Percentiles rank a stretch among this genome's conserved stretches.
Conservation (phyloP, 768 basidiomycete genomes). For the Cystoderma amianthinum region DNA sequence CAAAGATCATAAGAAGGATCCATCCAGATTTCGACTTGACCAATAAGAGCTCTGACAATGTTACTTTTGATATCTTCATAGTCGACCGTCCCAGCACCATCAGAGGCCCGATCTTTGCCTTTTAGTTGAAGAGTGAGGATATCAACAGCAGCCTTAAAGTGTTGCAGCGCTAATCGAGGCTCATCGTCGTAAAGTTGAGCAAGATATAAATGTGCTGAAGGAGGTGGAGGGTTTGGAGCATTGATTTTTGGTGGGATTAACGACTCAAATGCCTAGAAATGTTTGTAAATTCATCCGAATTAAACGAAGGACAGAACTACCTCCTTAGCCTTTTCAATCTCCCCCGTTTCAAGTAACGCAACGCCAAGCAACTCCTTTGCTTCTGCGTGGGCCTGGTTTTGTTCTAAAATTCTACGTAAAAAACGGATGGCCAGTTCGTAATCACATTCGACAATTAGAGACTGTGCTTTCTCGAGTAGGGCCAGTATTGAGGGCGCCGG, state of each 20-base stretch:
- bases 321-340: constrained; percentile 66
- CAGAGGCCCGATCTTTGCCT: constrained; percentile 57
- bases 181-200: constrained; percentile 80
- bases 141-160: constrained; percentile 79
- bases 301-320: constrained; percentile 24
- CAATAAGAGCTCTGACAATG: constrained; percentile 73
- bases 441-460: constrained; percentile 78
- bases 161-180: constrained; percentile 61
- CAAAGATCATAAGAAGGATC: constrained; percentile 84
- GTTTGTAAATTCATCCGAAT: constrained; percentile 2
- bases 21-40: constrained; percentile 97
- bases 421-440: constrained; percentile 78
- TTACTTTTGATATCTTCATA: constrained; percentile 59
- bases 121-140: constrained; percentile 63
- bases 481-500: constrained; percentile 38
- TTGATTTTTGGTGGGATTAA: constrained; percentile 55
- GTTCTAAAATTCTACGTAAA: constrained; percentile 57
- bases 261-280: constrained; percentile 50
- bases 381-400: constrained; percentile 54
- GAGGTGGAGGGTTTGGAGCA: constrained; percentile 55
- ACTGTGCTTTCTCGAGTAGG: constrained; percentile 71
- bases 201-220: constrained; percentile 84
- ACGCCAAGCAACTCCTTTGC: constrained; percentile 82
- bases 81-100: constrained; percentile 29
- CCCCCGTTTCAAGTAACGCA: constrained; percentile 70